These are phyloP conservation scores for Orbilia ellipsospora DNA, from an alignment of 2,329 filamentous ascomycete genomes.

Conservation along the genomic window DNA sequence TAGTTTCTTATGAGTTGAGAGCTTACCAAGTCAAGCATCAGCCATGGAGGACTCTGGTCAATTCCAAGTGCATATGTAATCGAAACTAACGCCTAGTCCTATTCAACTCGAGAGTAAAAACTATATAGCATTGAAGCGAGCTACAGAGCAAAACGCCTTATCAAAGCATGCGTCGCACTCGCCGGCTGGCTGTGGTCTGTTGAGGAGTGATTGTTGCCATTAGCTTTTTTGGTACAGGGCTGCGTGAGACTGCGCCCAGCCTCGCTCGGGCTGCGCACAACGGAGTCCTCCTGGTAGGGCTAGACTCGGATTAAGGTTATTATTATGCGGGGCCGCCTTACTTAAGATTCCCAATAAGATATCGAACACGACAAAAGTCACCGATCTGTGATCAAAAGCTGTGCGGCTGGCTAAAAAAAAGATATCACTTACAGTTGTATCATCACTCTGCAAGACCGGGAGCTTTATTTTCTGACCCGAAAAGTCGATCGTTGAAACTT, in stretches of 20 bases:
- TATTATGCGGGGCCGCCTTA: slow-evolving; percentile 41
- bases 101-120: too few relatives aligned
- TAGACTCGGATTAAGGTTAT: slow-evolving; percentile 31
- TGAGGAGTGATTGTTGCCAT: too few relatives aligned
- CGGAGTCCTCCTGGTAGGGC: slow-evolving; percentile 33
- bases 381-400: slow-evolving; percentile 10
- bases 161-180: slow-evolving; percentile 3
- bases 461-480: too few relatives aligned
- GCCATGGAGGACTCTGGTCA: too few relatives aligned
- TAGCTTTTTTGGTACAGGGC: not conserved
- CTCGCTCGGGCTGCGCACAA: not conserved
- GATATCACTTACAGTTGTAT: too few relatives aligned
- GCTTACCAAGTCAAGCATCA: not conserved
- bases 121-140: too few relatives aligned
- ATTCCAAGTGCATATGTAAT: too few relatives aligned
- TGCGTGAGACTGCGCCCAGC: slow-evolving; percentile 1
- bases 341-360: not conserved
- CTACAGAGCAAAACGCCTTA: not conserved
- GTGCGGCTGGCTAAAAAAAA: not conserved
- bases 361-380: not conserved
- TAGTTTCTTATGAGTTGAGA: too few relatives aligned
- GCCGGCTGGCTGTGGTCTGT: slow-evolving; percentile 3
- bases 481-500: not conserved
- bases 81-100: too few relatives aligned
- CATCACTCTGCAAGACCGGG: too few relatives aligned